These are phyloP conservation scores for Polytrichum commune DNA, from an alignment of 225 moss, liverwort and hornwort genomes.

Conservation along the genomic window DNA sequence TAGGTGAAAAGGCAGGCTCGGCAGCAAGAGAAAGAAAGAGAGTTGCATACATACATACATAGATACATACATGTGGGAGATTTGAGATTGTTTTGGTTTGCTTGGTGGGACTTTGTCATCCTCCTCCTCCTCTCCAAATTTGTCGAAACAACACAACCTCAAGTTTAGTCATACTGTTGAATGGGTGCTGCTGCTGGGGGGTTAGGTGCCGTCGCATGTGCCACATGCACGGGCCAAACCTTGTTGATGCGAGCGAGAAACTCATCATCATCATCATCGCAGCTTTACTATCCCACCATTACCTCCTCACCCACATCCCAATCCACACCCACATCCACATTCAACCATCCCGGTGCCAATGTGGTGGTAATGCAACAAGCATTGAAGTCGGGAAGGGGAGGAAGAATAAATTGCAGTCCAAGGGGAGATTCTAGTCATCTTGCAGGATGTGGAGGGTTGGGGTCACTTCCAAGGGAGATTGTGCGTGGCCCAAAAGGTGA, in stretches of 20 bases:
- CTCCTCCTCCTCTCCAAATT: not conserved
- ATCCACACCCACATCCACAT: not conserved
- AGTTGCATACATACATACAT: too few relatives aligned
- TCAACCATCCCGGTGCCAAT: not conserved
- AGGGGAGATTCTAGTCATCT: too few relatives aligned
- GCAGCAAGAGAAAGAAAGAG: too few relatives aligned
- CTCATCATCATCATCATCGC: not conserved
- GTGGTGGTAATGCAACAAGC: not conserved
- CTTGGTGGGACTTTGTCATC: too few relatives aligned
- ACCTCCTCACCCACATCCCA: not conserved
- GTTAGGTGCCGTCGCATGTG: conserved; percentile 10
- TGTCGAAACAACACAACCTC: conserved; percentile 4
- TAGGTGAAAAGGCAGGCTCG: too few relatives aligned
- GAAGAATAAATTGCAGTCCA: not conserved
- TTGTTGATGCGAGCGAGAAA: conserved; percentile 7
- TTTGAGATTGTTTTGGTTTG: too few relatives aligned
- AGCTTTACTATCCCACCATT: not conserved
- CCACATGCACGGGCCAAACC: conserved; percentile 20
- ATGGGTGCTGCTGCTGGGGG: conserved; percentile 27
- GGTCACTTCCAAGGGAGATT: not conserved
- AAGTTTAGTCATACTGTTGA: conserved; percentile 1
- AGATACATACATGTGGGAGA: too few relatives aligned
- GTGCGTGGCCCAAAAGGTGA: conserved; percentile 13
- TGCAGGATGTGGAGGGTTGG: too few relatives aligned
- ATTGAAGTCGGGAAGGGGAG: not conserved